These are phyloP conservation scores for Hypoxylon fragiforme DNA, from an alignment of 495 filamentous ascomycete genomes.

Conservation along the genomic window DNA sequence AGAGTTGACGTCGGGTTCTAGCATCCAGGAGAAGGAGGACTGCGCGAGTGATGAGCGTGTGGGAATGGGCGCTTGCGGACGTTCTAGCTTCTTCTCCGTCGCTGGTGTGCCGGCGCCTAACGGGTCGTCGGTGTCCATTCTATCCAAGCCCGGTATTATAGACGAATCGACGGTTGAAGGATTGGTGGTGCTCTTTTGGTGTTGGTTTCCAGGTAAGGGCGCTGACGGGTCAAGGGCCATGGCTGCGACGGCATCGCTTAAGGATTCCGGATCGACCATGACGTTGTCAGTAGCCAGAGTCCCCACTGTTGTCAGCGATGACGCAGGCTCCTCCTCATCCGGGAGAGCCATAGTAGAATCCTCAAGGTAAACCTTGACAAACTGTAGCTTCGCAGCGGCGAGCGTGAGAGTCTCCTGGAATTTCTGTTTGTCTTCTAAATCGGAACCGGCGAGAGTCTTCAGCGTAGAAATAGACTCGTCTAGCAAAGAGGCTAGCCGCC, in stretches of 20 bases:
- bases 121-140: constrained; percentile 19
- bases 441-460: constrained; percentile 50
- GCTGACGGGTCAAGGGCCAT: constrained; percentile 24
- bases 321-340: constrained; percentile 42
- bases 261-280: constrained; percentile 18
- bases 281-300: constrained; percentile 6
- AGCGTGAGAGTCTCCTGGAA: constrained; percentile 59
- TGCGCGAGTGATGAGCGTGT: constrained; percentile 74
- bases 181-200: constrained; percentile 1
- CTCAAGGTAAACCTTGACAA: constrained; percentile 76
- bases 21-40: constrained; percentile 94
- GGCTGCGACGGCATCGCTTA: constrained; percentile 32
- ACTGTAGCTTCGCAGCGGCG: constrained; percentile 72
- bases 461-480: constrained; percentile 72
- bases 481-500: constrained; percentile 70
- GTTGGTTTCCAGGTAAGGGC: not conserved
- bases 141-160: constrained; percentile 8
- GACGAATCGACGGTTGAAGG: not conserved
- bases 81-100: constrained; percentile 17
- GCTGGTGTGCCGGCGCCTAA: constrained; percentile 14
- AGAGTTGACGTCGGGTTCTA: constrained; percentile 55
- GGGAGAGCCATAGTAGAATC: constrained; percentile 62
- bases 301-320: constrained; percentile 8
- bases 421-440: constrained; percentile 42
- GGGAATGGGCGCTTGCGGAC: constrained; percentile 41